phyloP scores from a whole-genome alignment of 1,284 basidiomycete species.

The Coniophora puteana region DNA sequence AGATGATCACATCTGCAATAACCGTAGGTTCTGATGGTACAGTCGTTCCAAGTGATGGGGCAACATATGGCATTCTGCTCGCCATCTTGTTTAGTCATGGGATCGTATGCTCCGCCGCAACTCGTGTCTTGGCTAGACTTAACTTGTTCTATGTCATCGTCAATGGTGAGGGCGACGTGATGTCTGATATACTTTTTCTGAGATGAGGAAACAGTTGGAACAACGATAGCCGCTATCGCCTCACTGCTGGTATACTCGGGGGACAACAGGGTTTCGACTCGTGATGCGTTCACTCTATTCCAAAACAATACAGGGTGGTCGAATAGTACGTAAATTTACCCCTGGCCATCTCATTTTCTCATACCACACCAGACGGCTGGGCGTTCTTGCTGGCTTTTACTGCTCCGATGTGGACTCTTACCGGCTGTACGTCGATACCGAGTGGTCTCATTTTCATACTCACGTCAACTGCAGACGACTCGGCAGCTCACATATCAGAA shows the following conservation, averaged over 20 bases:
- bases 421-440: slow-evolving; percentile 50
- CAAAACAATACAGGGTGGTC: slow-evolving; percentile 72
- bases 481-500: slow-evolving; percentile 76
- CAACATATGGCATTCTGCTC: slow-evolving; percentile 64
- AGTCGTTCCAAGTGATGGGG: slow-evolving; percentile 48
- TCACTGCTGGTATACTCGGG: slow-evolving; percentile 54
- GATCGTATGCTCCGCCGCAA: slow-evolving; percentile 68
- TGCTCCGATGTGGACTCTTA: slow-evolving; percentile 75
- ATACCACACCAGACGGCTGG: slow-evolving; percentile 50
- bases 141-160: slow-evolving; percentile 66
- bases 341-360: slow-evolving; percentile 1
- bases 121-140: slow-evolving; percentile 58
- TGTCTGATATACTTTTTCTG: slow-evolving; percentile 3
- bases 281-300: slow-evolving; percentile 63
- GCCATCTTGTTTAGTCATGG: slow-evolving; percentile 62
- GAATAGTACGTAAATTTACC: slow-evolving; percentile 38
- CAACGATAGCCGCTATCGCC: slow-evolving; percentile 57
- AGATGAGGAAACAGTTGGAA: slow-evolving; percentile 41
- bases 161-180: slow-evolving; percentile 41
- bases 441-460: slow-evolving; percentile 3
- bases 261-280: slow-evolving; percentile 55
- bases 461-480: slow-evolving; percentile 48
- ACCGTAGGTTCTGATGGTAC: slow-evolving; percentile 55
- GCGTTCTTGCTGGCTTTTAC: slow-evolving; percentile 71
- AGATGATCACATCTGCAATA: slow-evolving; percentile 74